Base-by-base conservation (phyloP, 2,329 filamentous ascomycete genomes). In the Botrytis medusae region DNA sequence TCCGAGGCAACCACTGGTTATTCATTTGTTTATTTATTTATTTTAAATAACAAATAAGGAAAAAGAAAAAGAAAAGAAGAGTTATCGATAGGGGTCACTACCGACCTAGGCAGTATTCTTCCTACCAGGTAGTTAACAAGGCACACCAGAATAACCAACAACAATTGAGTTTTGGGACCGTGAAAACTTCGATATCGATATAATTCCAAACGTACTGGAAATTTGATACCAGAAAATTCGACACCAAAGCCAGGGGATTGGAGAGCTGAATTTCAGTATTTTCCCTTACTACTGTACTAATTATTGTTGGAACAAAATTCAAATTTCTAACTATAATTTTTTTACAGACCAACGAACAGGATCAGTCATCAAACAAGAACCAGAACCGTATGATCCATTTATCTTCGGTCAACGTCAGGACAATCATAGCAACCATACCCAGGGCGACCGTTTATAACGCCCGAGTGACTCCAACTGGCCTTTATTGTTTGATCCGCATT, bases 301-400 rank as follows among this genome's bases (percentile, higher is more conserved):
- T 68, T 42, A 29, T 20, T 22, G 18, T 57, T 54, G 29, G 4
- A 29, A 40, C 51, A 29, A 42, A 54, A 29, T 14, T 42, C 22
- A 29, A 25, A 9, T 42, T 40, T 67, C 48, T 72, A 22, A 72
- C 61, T 20, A 37, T 40, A n/a, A 60, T 40, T 8, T 44, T 68
- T 61, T 69, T 40, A 9, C n/a, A 72, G 63, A 62, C 62, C 63
- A 32, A 70, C 68, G 62, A 69, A 10, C 57, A 18, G 54, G 25
- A 34, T 44, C 70, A 37, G 65, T 51, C 64, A 69, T 72, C 40
- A 72, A 72, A 42, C 48, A 69, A 69, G 71, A 72, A 42, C 40
- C 61, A 69, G 71, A 72, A 69, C 37, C 68, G 5, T 46, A 61
- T 16, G 22, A 60, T 48, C 59, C 34, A 67, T 67, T 72, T 60